Base-by-base conservation (phyloP, 2,329 filamentous ascomycete species). In the Fusarium subtropicale region DNA sequence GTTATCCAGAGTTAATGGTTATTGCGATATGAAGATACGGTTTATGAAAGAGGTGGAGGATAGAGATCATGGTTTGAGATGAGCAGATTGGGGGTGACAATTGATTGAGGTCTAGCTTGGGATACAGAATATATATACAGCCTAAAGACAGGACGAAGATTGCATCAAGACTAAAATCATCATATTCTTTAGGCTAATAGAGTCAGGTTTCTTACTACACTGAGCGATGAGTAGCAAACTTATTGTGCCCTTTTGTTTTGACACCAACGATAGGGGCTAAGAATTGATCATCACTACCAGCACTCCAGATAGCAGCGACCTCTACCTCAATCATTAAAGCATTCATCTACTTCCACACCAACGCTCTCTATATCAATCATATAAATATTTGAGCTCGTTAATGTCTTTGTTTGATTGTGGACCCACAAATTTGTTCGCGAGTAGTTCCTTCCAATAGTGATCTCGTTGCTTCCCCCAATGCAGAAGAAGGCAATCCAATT, bases 401-500 rank as follows among this genome's bases (percentile, higher is more conserved):
- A 45, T 45, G n/a, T 45, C 24, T 45, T 16, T 46, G 7, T 20
- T 33, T 30, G 16, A 10, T 46, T 16, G 4, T 18, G 9, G 48
- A 26, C 44, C 53, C 34, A 48, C 44, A 56, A 38, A 56, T 39
- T 56, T 33, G 18, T 22, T 22, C 20, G 31, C 47, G 39, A 20
- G 42, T 45, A 30, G 5, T 48, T 56, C 44, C 48, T 52, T 66
- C 73, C 73, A 75, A 75, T 74, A 51, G 57, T 55, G 68, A 73
- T 60, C 64, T 66, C 46, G 56, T 56, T 61, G 24, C 48, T 28
- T 52, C 34, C 48, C 69, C 53, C 53, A 50, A 51, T 66, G 71
- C 60, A 71, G 70, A 69, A 59, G 59, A 57, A 59, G 71, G 71
- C 70, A 59, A 56, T 66, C 60, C 69, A 68, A 75, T 75, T 75